phyloP scores from a whole-genome alignment of 371 early-diverging fungal species.

The Umbelopsis sp. region DNA sequence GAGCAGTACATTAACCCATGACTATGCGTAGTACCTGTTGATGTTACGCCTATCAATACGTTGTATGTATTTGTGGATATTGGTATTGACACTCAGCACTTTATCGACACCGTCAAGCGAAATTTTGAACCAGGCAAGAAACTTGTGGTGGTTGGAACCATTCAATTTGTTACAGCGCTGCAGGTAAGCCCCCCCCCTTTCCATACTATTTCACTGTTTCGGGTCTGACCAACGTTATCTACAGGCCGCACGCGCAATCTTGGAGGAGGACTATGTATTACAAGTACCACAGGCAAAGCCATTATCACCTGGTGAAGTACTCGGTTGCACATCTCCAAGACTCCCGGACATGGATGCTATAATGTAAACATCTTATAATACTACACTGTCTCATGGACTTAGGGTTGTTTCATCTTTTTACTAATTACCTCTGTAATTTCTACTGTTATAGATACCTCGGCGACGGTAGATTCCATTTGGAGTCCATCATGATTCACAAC shows the following conservation, averaged over 20 bases:
- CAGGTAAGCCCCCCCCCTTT: constrained; percentile 53
- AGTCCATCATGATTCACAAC: constrained; percentile 99
- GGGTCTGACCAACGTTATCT: not conserved
- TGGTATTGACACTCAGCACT: constrained; percentile 93
- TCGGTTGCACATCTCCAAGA: constrained; percentile 99
- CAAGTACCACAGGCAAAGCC: constrained; percentile 94
- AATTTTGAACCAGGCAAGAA: constrained; percentile 79
- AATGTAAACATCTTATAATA: constrained; percentile 44
- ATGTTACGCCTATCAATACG: constrained; percentile 92
- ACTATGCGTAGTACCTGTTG: constrained; percentile 82
- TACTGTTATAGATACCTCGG: constrained; percentile 71
- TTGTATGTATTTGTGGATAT: constrained; percentile 99
- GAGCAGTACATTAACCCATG: not conserved
- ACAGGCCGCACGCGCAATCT: constrained; percentile 58
- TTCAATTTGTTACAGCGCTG: constrained; percentile 95
- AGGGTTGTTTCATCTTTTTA: no score
- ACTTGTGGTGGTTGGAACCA: constrained; percentile 92
- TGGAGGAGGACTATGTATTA: constrained; percentile 69
- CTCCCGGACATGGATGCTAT: constrained; percentile 73
- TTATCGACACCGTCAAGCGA: constrained; percentile 83
- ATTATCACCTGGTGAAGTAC: constrained; percentile 96
- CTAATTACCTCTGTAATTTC: no score
- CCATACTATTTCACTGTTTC: constrained; percentile 1
- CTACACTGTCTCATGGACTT: not conserved
- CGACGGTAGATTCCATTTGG: constrained; percentile 99